Percentiles rank a stretch among this genome's conserved stretches.
These are phyloP conservation scores for Lentinula raphanica DNA, from an alignment of 768 basidiomycete genomes.

Conservation along the genomic window DNA sequence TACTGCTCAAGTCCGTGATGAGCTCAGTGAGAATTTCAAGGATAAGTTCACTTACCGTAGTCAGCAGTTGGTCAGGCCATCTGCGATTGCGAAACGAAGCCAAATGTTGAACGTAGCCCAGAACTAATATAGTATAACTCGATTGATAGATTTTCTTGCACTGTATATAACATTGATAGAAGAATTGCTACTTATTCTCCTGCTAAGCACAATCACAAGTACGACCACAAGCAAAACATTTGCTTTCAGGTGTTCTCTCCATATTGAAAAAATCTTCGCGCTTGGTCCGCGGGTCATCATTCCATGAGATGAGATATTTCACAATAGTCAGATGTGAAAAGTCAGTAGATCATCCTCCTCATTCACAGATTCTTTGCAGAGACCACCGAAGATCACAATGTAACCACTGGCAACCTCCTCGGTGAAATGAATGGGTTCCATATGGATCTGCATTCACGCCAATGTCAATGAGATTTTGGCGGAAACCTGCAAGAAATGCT, in stretches of 20 bases:
- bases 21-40: not conserved
- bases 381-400: slow-evolving; percentile 26
- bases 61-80: not conserved
- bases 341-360: slow-evolving; percentile 42
- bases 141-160: no score
- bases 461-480: slow-evolving; percentile 37
- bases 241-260: slow-evolving; percentile 14
- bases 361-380: slow-evolving; percentile 34
- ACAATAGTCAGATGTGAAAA: slow-evolving; percentile 36
- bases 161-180: no score
- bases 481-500: slow-evolving; percentile 32
- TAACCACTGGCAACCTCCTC: slow-evolving; percentile 38
- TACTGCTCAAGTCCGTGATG: not conserved
- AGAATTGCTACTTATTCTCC: not conserved
- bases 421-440: slow-evolving; percentile 37
- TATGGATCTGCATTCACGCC: slow-evolving; percentile 29
- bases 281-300: slow-evolving; percentile 27
- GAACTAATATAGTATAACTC: not conserved
- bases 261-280: slow-evolving; percentile 35
- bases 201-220: slow-evolving; percentile 25
- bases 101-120: not conserved
- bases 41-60: not conserved
- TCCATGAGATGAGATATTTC: no score
- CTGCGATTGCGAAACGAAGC: not conserved
- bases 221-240: slow-evolving; percentile 25